Conservation (phyloP, 306 rosid genomes). For the Benincasa hispida region DNA sequence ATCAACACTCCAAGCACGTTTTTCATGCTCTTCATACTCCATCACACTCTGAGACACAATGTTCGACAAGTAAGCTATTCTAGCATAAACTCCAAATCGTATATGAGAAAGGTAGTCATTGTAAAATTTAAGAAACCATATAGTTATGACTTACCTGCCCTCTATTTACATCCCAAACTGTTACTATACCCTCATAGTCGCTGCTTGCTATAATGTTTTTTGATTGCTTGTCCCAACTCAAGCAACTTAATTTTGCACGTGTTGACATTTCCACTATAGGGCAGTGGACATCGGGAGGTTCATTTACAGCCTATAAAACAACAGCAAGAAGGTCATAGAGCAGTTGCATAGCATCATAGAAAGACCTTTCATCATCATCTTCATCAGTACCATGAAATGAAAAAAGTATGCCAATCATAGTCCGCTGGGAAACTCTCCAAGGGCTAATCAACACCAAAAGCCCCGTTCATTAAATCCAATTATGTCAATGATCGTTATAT, state of each 20-base stretch:
- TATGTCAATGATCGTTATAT: neutral
- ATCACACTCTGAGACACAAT: constrained; percentile 54
- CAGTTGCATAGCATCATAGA: neutral
- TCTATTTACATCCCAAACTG: constrained; percentile 92
- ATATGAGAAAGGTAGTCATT: neutral
- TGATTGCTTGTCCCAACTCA: constrained; percentile 90
- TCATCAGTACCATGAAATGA: neutral
- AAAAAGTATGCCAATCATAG: neutral
- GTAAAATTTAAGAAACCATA: neutral
- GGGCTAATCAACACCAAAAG: neutral
- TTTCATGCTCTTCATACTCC: constrained; percentile 99
- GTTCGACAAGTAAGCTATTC: neutral
- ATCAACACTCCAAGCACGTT: constrained; percentile 99
- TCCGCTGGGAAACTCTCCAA: neutral
- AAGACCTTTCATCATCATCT: constrained; percentile 2
- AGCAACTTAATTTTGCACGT: constrained; percentile 93
- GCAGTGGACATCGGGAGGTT: constrained; percentile 73
- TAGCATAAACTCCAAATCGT: neutral
- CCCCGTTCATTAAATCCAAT: neutral
- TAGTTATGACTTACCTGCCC: constrained; percentile 53
- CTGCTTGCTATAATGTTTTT: constrained; percentile 96
- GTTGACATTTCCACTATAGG: constrained; percentile 96
- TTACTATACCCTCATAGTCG: constrained; percentile 93
- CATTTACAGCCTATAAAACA: constrained; percentile 71
- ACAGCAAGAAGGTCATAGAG: constrained; percentile 8